These are phyloP conservation scores for Trametes hirsuta DNA, from an alignment of 1,284 basidiomycete species.

Conservation along the genomic window DNA sequence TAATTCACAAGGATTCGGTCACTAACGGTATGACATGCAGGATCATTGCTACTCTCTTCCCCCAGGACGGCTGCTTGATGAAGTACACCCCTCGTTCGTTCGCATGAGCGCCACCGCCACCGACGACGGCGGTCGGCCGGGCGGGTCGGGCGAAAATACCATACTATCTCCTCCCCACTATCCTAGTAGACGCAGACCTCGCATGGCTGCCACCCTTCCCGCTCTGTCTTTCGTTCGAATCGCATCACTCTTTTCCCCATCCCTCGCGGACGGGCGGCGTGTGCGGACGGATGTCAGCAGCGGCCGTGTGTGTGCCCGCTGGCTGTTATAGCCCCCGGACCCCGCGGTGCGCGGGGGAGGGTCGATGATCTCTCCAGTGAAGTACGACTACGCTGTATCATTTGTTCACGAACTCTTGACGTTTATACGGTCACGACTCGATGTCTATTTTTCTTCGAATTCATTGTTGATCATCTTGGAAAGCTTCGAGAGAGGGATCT, in stretches of 20 bases:
- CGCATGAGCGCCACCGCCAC: slow-evolving; percentile 10
- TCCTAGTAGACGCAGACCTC: slow-evolving; percentile 24
- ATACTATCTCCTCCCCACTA: slow-evolving; percentile 1
- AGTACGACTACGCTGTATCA: too few species aligned
- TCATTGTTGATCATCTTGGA: too few species aligned
- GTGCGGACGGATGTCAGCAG: too few species aligned
- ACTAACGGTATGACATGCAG: slow-evolving; percentile 38
- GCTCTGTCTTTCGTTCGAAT: not conserved
- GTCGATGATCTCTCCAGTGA: too few species aligned
- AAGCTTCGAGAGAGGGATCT: too few species aligned
- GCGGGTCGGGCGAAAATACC: slow-evolving; percentile 7
- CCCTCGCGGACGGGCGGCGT: not conserved
- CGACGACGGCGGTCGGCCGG: not conserved
- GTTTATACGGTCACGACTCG: not conserved
- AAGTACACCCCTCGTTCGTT: slow-evolving; percentile 66
- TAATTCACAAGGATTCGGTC: too few species aligned
- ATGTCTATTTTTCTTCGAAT: not conserved
- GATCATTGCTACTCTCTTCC: slow-evolving; percentile 94
- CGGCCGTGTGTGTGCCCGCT: too few species aligned
- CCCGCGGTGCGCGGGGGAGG: too few species aligned
- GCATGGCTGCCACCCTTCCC: slow-evolving; percentile 14
- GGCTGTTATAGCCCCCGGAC: too few species aligned
- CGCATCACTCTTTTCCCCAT: not conserved
- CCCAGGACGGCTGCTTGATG: slow-evolving; percentile 87
- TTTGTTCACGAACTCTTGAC: too few species aligned